These are phyloP conservation scores for Trichoderma pleuroti DNA, from an alignment of 2,329 filamentous ascomycete genomes.

Conservation along the genomic window DNA sequence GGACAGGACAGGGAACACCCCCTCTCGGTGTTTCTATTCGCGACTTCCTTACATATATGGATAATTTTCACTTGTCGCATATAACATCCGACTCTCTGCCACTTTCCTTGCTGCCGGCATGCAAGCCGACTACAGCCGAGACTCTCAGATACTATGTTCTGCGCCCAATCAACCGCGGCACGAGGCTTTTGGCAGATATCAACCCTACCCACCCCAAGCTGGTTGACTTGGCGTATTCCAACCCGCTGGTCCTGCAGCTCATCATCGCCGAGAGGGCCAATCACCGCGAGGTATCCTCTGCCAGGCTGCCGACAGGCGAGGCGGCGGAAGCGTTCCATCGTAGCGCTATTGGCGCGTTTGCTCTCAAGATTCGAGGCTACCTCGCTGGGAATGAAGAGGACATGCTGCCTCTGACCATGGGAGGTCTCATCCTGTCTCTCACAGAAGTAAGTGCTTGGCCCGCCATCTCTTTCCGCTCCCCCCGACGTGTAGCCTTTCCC, in stretches of 20 bases:
- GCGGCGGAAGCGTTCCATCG: constrained; percentile 37
- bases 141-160: constrained; percentile 44
- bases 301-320: constrained; percentile 27
- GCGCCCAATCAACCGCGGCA: constrained; percentile 45
- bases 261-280: constrained; percentile 44
- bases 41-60: background rate
- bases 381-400: constrained; percentile 34
- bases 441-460: constrained; percentile 38
- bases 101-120: constrained; percentile 31
- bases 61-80: background rate
- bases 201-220: constrained; percentile 47
- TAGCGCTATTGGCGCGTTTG: constrained; percentile 36
- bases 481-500: background rate
- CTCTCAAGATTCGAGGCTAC: constrained; percentile 34
- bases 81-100: constrained; percentile 21
- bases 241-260: constrained; percentile 44
- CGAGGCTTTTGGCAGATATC: constrained; percentile 43
- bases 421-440: constrained; percentile 45
- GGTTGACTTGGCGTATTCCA: constrained; percentile 44
- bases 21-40: background rate
- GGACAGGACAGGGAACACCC: background rate
- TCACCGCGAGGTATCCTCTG: constrained; percentile 35
- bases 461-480: background rate
- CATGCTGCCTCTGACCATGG: constrained; percentile 40
- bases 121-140: constrained; percentile 39